Evolutionary conservation across 2,329 filamentous ascomycete species (phyloP), one percentile per base, ranked within the genome.

Genomic region (Neonectria punicea): DNA sequence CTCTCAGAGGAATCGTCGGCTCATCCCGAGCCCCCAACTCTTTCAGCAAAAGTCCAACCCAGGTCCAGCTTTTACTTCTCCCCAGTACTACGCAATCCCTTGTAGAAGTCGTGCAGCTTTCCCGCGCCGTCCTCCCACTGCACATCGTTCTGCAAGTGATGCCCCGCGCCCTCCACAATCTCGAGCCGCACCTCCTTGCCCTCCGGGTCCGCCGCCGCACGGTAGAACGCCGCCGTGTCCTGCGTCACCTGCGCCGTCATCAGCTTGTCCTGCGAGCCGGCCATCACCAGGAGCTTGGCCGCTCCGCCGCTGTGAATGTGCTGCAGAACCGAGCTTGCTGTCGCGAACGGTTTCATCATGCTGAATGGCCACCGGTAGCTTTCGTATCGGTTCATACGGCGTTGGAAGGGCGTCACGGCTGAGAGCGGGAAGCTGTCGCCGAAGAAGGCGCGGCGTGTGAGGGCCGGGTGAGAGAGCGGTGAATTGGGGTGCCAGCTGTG

Each of bases 71-170:
- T 34, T 10, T 32, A 13, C 18, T 2, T 51, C 8, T 20, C 28
- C 49, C 32, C 13, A n/a, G 25, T 25, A 25, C 28, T 30, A 67
- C 28, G 56, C 58, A 56, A 73, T 65, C 1, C 70, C 34, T 65
- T 56, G 43, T 82, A 77, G 71, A 84, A 87, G 0, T 68, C 71
- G 22, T 82, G 67, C 32, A 87, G 60, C 65, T 82, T 84, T 57
- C 76, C 73, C 1, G 82, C 84, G 1, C 84, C 85, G 2, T 79
- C 72, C 58, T 84, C 75, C 82, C 83, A 86, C 43, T 79, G 77
- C 11, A 81, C 73, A 68, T 87, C 84, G 60, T 87, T 86, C 71
- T 87, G 84, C 49, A 87, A 65, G 74, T 88, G 85, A 72, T 88
- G 85, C 2, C 81, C 85, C 4, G 83, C 78, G 3, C 79, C 80